phyloP scores from a whole-genome alignment of 768 basidiomycete genomes.

The Filobasidium wieringae region DNA sequence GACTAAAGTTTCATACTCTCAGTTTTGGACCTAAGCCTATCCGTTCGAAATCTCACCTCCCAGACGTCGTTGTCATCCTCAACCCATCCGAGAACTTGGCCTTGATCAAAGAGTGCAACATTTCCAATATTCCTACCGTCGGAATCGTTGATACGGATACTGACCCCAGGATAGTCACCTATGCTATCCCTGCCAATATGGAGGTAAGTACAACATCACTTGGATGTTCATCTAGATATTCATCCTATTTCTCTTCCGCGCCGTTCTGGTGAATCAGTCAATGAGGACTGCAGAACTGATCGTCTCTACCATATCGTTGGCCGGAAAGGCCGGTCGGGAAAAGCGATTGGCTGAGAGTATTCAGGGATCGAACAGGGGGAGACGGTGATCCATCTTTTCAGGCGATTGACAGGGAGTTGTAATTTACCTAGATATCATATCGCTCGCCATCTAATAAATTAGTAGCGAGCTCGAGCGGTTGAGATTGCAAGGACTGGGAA shows the following conservation, averaged over 20 bases:
- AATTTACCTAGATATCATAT: too few relatives aligned
- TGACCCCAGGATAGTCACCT: conserved; percentile 93
- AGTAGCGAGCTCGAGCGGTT: too few relatives aligned
- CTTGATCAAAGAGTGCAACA: conserved; percentile 82
- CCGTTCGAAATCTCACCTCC: conserved; percentile 41
- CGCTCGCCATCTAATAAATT: too few relatives aligned
- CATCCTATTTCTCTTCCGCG: neutral
- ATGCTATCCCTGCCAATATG: conserved; percentile 96
- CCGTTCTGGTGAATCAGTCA: conserved; percentile 1
- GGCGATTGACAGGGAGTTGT: too few relatives aligned
- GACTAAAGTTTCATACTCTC: neutral
- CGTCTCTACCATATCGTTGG: conserved; percentile 77
- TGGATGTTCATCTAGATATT: neutral
- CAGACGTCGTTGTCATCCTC: conserved; percentile 82
- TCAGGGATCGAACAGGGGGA: too few relatives aligned
- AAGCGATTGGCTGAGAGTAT: neutral
- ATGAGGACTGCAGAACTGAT: conserved; percentile 80
- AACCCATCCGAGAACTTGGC: conserved; percentile 69
- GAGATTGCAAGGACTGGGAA: too few relatives aligned
- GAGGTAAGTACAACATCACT: conserved; percentile 44
- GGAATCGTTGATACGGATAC: conserved; percentile 90
- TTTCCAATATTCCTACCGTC: conserved; percentile 80
- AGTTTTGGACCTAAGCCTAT: conserved; percentile 37
- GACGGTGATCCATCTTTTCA: too few relatives aligned
- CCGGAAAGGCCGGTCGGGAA: conserved; percentile 47